Base-by-base conservation (phyloP, 1,284 basidiomycete genomes). In the Fistulinella cinereoalba region DNA sequence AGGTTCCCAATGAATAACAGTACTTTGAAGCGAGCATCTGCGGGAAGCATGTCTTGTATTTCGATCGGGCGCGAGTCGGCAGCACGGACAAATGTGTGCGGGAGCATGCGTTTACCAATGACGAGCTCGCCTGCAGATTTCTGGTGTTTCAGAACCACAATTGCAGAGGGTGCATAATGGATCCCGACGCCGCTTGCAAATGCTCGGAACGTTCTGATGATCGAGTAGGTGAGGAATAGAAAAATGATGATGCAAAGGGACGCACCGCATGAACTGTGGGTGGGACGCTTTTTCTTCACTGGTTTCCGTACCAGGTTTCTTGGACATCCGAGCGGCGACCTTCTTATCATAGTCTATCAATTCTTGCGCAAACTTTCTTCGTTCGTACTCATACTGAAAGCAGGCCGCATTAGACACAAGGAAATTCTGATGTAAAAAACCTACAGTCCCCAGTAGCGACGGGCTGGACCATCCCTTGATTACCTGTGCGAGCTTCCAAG, bases 311-410 rank as follows among this genome's bases (percentile, higher is more conserved):
- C 73, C 71, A 4, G 86, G 81, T 65, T 88, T 89, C 31, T 80
- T 82, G n/a, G 85, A 88, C 67, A 91, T 91, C 22, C 91, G 68
- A n/a, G 77, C 74, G 1, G 85, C 77, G 61, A 84, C 89, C 56
- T 83, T 71, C 61, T 81, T 81, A 67, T 92, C 89, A 54, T 90
- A 90, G 48, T 79, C 65, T 56, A 92, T 92, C 43, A 93, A 74
- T 53, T 90, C 85, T 62, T 85, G 79, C 0, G 85, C 88, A 55
- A 83, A 89, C 63, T 81, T 78, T 32, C 80, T 72, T 29, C 87
- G 74, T 61, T 90, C 87, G 36, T 74, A 65, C 57, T 87, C 81
- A 60, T 88, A 88, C 79, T 37, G 11, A 22, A 10, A 24, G 8
- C 15, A 24, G 12, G 10, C 6, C 7, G 1, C 4, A 16, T 10